Conservation (phyloP, 495 filamentous ascomycete genomes). For the Penicillium ucsense region DNA sequence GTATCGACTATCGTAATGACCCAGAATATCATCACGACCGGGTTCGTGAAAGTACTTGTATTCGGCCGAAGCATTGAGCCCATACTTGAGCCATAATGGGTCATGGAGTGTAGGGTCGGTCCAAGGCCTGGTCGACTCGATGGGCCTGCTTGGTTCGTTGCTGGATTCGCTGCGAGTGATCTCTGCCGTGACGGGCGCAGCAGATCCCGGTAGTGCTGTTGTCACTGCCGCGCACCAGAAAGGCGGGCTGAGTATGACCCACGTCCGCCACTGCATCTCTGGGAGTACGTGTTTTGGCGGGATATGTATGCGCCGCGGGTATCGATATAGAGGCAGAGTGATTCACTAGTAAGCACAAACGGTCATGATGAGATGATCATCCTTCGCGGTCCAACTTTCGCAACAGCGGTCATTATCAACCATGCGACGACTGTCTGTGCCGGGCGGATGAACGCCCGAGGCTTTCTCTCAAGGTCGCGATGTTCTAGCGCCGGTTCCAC, state of each 20-base stretch:
- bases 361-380: too few species aligned
- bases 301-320: too few species aligned
- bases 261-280: conserved; percentile 10
- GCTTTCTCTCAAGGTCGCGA: too few species aligned
- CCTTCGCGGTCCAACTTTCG: too few species aligned
- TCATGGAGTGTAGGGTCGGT: conserved; percentile 10
- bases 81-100: conserved; percentile 20
- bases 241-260: conserved; percentile 12
- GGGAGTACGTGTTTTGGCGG: neutral
- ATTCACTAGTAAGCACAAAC: too few species aligned
- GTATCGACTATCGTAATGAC: conserved; percentile 67
- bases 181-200: neutral
- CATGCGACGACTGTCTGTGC: too few species aligned
- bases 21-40: conserved; percentile 43
- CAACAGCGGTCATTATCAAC: too few species aligned
- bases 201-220: conserved; percentile 4
- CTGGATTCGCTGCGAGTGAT: conserved; percentile 7
- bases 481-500: too few species aligned
- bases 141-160: neutral
- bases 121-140: neutral
- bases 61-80: conserved; percentile 25
- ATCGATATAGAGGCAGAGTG: too few species aligned
- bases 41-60: conserved; percentile 49
- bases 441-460: too few species aligned
- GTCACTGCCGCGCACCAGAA: conserved; percentile 14